Conservation (phyloP, 148 eudicot genomes). For the Camellia granthamiana region DNA sequence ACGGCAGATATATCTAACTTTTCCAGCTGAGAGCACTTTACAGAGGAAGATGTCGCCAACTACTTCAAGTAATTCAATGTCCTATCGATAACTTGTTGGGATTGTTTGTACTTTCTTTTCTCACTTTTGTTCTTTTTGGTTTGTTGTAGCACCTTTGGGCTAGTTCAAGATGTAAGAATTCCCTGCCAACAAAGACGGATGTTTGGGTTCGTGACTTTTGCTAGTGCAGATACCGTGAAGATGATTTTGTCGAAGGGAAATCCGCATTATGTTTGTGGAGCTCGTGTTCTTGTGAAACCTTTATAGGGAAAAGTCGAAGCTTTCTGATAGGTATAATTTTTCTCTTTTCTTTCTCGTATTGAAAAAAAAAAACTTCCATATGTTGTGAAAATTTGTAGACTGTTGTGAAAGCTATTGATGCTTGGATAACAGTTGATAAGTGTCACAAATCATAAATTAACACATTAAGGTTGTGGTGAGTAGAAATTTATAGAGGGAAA, state of each 20-base stretch:
- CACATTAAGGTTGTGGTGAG: too few relatives aligned
- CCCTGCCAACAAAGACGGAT: conserved; percentile 57
- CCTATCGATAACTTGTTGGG: background rate
- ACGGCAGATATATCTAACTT: conserved; percentile 61
- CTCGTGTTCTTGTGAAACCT: conserved; percentile 63
- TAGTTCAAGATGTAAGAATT: conserved; percentile 51
- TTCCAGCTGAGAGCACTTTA: conserved; percentile 65
- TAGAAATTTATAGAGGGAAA: too few relatives aligned
- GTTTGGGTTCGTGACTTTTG: conserved; percentile 60
- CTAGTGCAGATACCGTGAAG: conserved; percentile 40
- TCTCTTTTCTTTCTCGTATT: background rate
- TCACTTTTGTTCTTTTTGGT: background rate
- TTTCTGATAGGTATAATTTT: conserved; percentile 35
- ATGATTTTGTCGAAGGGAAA: conserved; percentile 39
- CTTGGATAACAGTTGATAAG: too few relatives aligned
- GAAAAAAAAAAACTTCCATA: background rate
- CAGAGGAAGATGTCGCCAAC: conserved; percentile 55
- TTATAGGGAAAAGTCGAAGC: conserved; percentile 48
- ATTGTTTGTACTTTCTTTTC: background rate
- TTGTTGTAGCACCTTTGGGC: conserved; percentile 40
- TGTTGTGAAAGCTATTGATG: too few relatives aligned
- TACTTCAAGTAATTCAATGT: conserved; percentile 47
- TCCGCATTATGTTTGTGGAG: conserved; percentile 53
- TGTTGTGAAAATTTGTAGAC: background rate
- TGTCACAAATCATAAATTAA: too few relatives aligned